phyloP scores from a whole-genome alignment of 2,329 filamentous ascomycete genomes.

The Pestalotiopsis sp. region DNA sequence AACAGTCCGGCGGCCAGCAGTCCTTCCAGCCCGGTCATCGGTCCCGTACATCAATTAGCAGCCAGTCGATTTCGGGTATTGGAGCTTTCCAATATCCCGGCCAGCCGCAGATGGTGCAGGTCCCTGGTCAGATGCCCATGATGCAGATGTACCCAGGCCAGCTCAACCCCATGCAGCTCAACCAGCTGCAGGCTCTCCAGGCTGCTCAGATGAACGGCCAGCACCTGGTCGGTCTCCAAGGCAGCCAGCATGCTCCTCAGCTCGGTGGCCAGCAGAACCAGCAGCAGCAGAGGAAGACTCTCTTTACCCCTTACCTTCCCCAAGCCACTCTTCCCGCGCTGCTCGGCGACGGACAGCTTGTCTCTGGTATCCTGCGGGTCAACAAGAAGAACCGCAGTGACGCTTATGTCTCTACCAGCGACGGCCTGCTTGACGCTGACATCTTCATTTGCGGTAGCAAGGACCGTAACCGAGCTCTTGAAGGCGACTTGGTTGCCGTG shows the following conservation, averaged over 20 bases:
- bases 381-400: conserved; percentile 99
- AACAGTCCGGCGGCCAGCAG: conserved; percentile 59
- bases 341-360: conserved; percentile 87
- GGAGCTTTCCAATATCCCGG: conserved; percentile 87
- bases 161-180: conserved; percentile 84
- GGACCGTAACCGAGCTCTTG: conserved; percentile 93
- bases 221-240: conserved; percentile 68
- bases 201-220: conserved; percentile 83
- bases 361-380: conserved; percentile 93
- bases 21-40: conserved; percentile 94
- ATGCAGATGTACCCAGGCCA: conserved; percentile 85
- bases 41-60: conserved; percentile 77
- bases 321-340: conserved; percentile 92
- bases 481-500: conserved; percentile 93
- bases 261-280: conserved; percentile 70
- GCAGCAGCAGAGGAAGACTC: conserved; percentile 93
- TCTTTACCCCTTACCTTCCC: conserved; percentile 96
- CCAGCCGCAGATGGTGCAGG: conserved; percentile 85
- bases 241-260: conserved; percentile 74
- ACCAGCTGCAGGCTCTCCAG: conserved; percentile 90
- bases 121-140: conserved; percentile 83
- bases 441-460: conserved; percentile 99
- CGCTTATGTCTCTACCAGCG: conserved; percentile 92
- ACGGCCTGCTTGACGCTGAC: conserved; percentile 87
- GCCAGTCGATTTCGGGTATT: conserved; percentile 78